These are phyloP conservation scores for Talaromyces sp. DNA, from an alignment of 2,329 filamentous ascomycete species.

Conservation along the genomic window DNA sequence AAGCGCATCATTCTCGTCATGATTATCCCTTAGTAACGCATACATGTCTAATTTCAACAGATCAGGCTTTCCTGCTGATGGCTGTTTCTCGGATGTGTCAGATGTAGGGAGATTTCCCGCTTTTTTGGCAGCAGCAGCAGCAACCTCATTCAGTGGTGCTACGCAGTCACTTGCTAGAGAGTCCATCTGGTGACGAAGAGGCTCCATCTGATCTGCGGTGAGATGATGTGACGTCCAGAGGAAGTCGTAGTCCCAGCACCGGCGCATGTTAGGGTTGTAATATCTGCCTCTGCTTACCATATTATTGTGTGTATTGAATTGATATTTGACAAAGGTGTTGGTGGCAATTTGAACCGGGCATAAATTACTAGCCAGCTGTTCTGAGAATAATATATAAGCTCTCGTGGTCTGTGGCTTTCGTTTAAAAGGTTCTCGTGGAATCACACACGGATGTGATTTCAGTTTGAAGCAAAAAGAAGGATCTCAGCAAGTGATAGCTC, in stretches of 20 bases:
- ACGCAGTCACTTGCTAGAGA: conserved; percentile 13
- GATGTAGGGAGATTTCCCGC: conserved; percentile 1
- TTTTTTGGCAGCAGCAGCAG: neutral
- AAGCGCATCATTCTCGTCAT: conserved; percentile 50
- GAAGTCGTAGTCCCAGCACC: conserved; percentile 2
- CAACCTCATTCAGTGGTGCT: neutral
- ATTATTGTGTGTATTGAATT: neutral
- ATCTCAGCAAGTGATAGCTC: neutral
- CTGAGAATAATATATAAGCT: neutral
- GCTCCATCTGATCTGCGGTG: neutral
- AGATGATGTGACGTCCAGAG: neutral
- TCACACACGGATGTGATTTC: neutral
- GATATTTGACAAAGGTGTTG: neutral
- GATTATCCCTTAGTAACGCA: conserved; percentile 54
- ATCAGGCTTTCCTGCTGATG: neutral
- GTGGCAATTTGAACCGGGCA: neutral
- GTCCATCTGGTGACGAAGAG: conserved; percentile 13
- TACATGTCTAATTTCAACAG: conserved; percentile 54
- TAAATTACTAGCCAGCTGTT: neutral
- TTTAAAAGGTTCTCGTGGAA: neutral
- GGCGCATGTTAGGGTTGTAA: neutral
- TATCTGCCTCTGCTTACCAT: neutral
- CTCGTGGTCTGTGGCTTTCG: neutral
- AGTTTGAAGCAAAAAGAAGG: neutral
- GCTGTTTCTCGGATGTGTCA: neutral